Evolutionary conservation across 257 asterid species (phyloP), one percentile per base, ranked within the genome.

Genomic region (Coffea canephora): DNA sequence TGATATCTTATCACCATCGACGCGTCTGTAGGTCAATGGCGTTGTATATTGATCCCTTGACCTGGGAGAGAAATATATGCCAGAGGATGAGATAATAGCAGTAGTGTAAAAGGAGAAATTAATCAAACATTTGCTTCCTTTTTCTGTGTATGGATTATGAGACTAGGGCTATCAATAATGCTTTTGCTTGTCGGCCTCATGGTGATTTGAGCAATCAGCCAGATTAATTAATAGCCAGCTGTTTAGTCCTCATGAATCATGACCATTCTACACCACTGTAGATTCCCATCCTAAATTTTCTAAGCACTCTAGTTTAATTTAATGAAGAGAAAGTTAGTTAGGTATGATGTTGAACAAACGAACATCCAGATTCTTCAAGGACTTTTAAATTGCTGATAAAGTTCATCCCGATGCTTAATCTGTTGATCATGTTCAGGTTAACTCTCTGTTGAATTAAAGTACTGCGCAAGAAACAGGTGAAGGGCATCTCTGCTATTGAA

Each of bases 171-270:
- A 5, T 69, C 61, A 19, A 16, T 74, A 27, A 27, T 27, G 48
- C 79, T 21, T 69, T 79, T 78, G 48, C 62, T n/a, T 78, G 77
- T 74, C 80, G 68, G 86, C 83, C 83, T 74, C 81, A 39, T 77
- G 79, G 74, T 48, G 67, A 41, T 52, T 77, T 34, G 41, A 62
- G 48, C 43, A 57, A 71, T 71, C 48, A 25, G 45, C 59, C 48
- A 25, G 45, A 39, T 39, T 39, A 4, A 39, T 39, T 39, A 4
- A 59, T 68, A 49, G 48, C 57, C 10, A 70, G 12, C 39, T 7
- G 49, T 45, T 50, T 36, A 62, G 31, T 65, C 70, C 70, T 45
- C 25, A n/a, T 62, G 23, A 45, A 43, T 45, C 25, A n/a, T 62
- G 23, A 45, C 27, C 6, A 12, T 8, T 8, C 68, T 16, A 5